phyloP scores from a whole-genome alignment of 345 rosid species.

The Camelina neglecta region DNA sequence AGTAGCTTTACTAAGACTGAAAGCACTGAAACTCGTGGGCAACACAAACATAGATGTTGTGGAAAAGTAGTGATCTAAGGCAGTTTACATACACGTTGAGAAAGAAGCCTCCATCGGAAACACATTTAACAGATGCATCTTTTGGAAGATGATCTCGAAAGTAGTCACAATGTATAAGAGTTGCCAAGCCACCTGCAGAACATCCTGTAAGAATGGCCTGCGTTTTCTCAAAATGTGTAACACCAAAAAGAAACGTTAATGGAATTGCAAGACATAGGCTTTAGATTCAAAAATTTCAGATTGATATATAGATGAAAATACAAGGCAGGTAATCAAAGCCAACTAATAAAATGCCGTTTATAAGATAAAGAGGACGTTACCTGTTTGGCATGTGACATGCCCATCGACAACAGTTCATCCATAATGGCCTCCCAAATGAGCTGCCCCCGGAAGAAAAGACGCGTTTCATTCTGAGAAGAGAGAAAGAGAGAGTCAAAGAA shows the following conservation, averaged over 20 bases:
- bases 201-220: slow-evolving; percentile 95
- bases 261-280: background rate
- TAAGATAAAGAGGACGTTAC: slow-evolving; percentile 37
- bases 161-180: slow-evolving; percentile 84
- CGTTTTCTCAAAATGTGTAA: slow-evolving; percentile 25
- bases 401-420: slow-evolving; percentile 71
- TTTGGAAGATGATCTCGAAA: slow-evolving; percentile 68
- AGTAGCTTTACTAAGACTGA: background rate
- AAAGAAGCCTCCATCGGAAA: slow-evolving; percentile 86
- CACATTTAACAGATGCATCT: slow-evolving; percentile 80
- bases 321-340: slow-evolving; percentile 4
- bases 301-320: background rate
- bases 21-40: background rate
- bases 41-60: background rate
- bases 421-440: slow-evolving; percentile 89
- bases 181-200: slow-evolving; percentile 95
- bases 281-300: background rate
- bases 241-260: background rate
- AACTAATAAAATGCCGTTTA: background rate
- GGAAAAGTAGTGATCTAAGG: background rate
- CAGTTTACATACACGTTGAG: slow-evolving; percentile 72
- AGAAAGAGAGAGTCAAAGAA: background rate
- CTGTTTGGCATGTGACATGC: slow-evolving; percentile 75
- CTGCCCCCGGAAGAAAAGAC: slow-evolving; percentile 84
- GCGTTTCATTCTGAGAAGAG: slow-evolving; percentile 55